Evolutionary conservation across 257 asterid genomes (phyloP).

Genomic region (Jacaranda mimosifolia): DNA sequence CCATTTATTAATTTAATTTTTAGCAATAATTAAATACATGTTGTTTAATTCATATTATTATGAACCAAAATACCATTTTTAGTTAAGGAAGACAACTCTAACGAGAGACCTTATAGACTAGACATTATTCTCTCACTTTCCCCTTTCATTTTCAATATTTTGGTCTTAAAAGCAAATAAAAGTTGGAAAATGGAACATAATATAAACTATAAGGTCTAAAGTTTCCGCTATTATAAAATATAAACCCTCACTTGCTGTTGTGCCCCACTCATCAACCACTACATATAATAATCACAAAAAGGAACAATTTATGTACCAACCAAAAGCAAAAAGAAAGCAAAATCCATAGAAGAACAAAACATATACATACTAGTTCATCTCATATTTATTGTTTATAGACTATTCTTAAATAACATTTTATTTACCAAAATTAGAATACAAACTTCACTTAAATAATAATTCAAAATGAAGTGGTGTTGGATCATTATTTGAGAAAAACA

Average conservation of each 20-base stretch:
- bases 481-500: no score
- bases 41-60: background rate
- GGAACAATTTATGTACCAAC: background rate
- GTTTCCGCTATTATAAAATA: slow-evolving; percentile 15
- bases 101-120: background rate
- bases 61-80: background rate
- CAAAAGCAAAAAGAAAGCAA: background rate
- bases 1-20: no score
- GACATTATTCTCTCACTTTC: background rate
- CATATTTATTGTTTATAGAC: background rate
- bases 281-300: slow-evolving; percentile 10
- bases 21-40: background rate
- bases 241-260: background rate
- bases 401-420: no score
- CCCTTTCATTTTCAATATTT: background rate
- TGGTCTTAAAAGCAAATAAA: background rate
- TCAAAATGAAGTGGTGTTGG: no score
- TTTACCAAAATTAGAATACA: no score
- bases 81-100: background rate
- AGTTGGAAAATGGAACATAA: background rate
- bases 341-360: background rate
- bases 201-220: background rate
- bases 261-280: slow-evolving; percentile 31
- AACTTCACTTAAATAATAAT: no score
- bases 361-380: background rate